Conservation (phyloP, 768 basidiomycete species). For the Polyporus arcularius region DNA sequence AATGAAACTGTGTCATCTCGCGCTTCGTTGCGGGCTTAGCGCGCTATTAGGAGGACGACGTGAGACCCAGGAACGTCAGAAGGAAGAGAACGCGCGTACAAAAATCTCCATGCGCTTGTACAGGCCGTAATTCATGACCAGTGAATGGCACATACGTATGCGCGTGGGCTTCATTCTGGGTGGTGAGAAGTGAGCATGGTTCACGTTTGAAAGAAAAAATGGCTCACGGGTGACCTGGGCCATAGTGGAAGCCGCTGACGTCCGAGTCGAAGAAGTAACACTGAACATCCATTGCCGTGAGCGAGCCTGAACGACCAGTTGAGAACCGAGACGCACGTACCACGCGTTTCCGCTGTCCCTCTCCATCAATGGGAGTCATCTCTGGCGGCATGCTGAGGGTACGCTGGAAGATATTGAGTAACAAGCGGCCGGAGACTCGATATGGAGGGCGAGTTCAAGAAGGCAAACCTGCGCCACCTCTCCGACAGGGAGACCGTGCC, state of each 20-base stretch:
- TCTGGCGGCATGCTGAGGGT: constrained; percentile 30
- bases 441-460: not conserved
- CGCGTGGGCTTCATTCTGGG: constrained; percentile 94
- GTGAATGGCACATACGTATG: constrained; percentile 98
- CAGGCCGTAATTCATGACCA: constrained; percentile 99
- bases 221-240: constrained; percentile 89
- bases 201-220: not conserved
- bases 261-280: constrained; percentile 99
- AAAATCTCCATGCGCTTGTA: constrained; percentile 99
- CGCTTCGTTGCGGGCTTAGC: constrained; percentile 99
- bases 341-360: constrained; percentile 79
- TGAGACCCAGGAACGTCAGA: not conserved
- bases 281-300: constrained; percentile 37
- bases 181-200: constrained; percentile 12
- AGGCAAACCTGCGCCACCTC: not conserved
- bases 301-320: not conserved
- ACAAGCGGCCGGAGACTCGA: not conserved
- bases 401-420: too few relatives aligned
- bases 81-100: constrained; percentile 49
- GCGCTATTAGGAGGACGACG: constrained; percentile 53
- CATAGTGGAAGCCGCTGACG: constrained; percentile 99
- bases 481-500: not conserved
- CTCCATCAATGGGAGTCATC: constrained; percentile 51
- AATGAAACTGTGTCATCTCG: constrained; percentile 99
- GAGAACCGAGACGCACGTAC: constrained; percentile 42